Evolutionary conservation across 495 filamentous ascomycete genomes (phyloP).

Genomic region (Bombardia bombarda): DNA sequence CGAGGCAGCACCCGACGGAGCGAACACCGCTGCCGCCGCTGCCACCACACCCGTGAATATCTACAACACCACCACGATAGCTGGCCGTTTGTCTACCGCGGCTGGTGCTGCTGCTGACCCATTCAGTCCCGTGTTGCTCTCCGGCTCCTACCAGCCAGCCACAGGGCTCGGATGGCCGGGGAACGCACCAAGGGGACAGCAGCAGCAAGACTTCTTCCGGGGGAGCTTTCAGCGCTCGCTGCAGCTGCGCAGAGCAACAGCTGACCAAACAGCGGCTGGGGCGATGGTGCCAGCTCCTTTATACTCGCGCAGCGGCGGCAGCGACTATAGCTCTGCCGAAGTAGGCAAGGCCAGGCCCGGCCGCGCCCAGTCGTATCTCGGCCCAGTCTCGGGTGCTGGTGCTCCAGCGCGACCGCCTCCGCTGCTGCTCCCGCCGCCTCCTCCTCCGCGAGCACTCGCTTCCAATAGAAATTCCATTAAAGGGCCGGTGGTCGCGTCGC

Average conservation of each 20-base stretch:
- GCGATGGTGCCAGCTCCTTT: neutral
- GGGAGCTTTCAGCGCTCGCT: conserved; percentile 10
- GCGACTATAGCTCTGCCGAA: no score
- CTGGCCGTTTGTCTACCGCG: neutral
- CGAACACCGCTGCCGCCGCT: neutral
- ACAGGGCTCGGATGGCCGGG: conserved; percentile 3
- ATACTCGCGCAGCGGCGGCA: no score
- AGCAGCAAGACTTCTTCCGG: conserved; percentile 6
- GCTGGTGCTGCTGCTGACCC: neutral
- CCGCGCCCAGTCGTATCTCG: no score
- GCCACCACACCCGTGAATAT: neutral
- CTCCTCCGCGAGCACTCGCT: no score
- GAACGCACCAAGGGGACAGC: conserved; percentile 1
- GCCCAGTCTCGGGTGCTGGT: no score
- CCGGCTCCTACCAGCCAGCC: neutral
- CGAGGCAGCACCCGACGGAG: conserved; percentile 20
- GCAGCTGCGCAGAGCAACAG: conserved; percentile 4
- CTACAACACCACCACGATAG: neutral
- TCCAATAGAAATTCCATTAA: no score
- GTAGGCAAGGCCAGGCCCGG: no score
- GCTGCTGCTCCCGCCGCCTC: no score
- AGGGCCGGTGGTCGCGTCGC: no score
- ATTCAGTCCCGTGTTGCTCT: no score
- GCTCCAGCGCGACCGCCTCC: no score
- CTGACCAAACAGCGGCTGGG: conserved; percentile 1